Base-by-base conservation (phyloP, 1,284 basidiomycete species). In the Lignosus rhinocerotis region DNA sequence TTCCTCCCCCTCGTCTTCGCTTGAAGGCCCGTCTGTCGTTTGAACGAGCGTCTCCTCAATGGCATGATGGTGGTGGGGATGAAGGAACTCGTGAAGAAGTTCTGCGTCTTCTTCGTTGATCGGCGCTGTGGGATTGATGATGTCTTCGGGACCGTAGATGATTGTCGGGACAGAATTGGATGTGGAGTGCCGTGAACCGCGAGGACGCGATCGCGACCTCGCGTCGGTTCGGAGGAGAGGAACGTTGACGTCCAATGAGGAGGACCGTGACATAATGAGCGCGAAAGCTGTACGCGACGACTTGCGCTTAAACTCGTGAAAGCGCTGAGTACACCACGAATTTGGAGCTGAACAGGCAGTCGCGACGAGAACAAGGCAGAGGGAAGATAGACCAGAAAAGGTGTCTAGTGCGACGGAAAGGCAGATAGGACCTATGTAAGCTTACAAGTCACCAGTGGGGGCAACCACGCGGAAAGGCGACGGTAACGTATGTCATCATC, bases 71-170 rank as follows among this genome's bases (percentile, higher is more conserved):
- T 75, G 69, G 61, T 75, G 73, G 3, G 76, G 74, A 51, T 78
- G 74, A 2, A 80, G 72, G 47, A 83, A 74, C 52, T 84, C 80
- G 44, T 77, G 72, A 36, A 85, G 65, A 16, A 82, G 68, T 49
- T 82, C 81, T 1, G 75, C 72, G 7, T 76, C 70, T 53, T 81
- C 77, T 53, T 81, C 79, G 56, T 73, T 72, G 32, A 84, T 73
- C 31, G 75, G 58, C 3, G 76, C 82, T 51, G 82, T 80, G 5
- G 78, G 77, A 7, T 78, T 64, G 46, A 79, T 64, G 12, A 81
- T 64, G 45, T 66, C 73, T 56, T 82, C 78, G 33, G 75, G 70
- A 33, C 59, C 68, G 46, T 76, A 73, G 21, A 71, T 63, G 2
- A 72, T 51, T 57, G 69, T 66, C 33, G 66, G 53, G 34, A 68